Base-by-base conservation (phyloP, 1,139 yeast genomes). In the Magnusiomyces fungicola region DNA sequence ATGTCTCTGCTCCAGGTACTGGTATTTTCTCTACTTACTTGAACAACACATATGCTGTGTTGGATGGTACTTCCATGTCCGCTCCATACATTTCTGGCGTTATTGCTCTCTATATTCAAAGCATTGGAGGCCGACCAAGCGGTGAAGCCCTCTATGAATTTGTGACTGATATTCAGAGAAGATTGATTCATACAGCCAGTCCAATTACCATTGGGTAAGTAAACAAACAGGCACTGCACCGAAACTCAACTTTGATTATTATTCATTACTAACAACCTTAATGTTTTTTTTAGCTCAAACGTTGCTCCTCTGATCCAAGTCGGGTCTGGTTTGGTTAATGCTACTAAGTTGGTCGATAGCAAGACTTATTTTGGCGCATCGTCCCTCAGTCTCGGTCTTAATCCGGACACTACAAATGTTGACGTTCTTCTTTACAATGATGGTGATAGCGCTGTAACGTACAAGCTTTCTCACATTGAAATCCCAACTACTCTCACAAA, bases 341-440 rank as follows among this genome's bases (percentile, higher is more conserved):
- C 69, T 18, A 66, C 65, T 34, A 65, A 65, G 18, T 58, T 68
- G 57, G 61, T 68, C 54, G 65, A 68, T 56, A 67, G 63, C 53
- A 64, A 68, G 53, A 66, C 71, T 10, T 40, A 36, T 10, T 27
- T 57, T 21, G 33, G 52, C 5, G 51, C 59, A 9, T 49, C 43
- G 16, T 47, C 57, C 10, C 39, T 47, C 47, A 45, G 56, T 52
- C 43, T 59, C 49, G 51, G 51, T 10, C 24, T 47, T 16, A 44
- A 45, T 10, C 21, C 44, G 2, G 36, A 50, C 51, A 14, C 43
- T n/a, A 27, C 44, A 42, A 30, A 48, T 50, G 16, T 55, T 46
- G 41, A 43, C 34, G 27, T 55, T 51, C 33, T 44, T 3, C 41
- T 49, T 16, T 46, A 48, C 24, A 57, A 57, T 38, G 53, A 43